Evolutionary conservation across 192 early-diverging fungal species (phyloP).

Genomic region (Gigaspora rosea): DNA sequence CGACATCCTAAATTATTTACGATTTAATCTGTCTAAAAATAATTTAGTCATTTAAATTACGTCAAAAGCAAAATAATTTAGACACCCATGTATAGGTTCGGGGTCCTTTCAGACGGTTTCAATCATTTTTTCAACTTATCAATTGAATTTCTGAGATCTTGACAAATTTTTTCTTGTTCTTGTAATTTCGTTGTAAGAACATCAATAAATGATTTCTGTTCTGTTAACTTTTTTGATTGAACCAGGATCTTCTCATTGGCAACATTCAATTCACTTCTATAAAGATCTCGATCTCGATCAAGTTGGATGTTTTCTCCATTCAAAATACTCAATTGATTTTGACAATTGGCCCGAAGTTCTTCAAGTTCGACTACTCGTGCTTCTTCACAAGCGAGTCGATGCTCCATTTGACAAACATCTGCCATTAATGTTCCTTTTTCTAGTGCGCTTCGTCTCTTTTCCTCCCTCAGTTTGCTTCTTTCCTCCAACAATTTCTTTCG

Average conservation of each 20-base stretch:
- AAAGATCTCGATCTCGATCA: neutral
- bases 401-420: slow-evolving; percentile 24
- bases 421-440: slow-evolving; percentile 6
- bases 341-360: neutral
- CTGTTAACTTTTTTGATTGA: neutral
- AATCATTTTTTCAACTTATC: neutral
- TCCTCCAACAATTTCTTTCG: neutral
- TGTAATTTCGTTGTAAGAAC: neutral
- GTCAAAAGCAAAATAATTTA: too few relatives aligned
- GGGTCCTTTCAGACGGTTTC: too few relatives aligned
- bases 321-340: neutral
- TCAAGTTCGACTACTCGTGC: slow-evolving; percentile 14
- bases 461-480: neutral
- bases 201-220: slow-evolving; percentile 9
- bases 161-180: slow-evolving; percentile 6
- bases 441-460: neutral
- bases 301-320: neutral
- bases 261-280: neutral
- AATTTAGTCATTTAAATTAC: too few relatives aligned
- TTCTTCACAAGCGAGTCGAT: slow-evolving; percentile 14
- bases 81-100: too few relatives aligned
- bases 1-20: too few relatives aligned
- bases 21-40: too few relatives aligned
- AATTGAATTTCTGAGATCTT: neutral
- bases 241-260: neutral